Evolutionary conservation across 2,329 filamentous ascomycete species (phyloP), one percentile per base, ranked within the genome.

Genomic region (Fusarium fujikuroi): DNA sequence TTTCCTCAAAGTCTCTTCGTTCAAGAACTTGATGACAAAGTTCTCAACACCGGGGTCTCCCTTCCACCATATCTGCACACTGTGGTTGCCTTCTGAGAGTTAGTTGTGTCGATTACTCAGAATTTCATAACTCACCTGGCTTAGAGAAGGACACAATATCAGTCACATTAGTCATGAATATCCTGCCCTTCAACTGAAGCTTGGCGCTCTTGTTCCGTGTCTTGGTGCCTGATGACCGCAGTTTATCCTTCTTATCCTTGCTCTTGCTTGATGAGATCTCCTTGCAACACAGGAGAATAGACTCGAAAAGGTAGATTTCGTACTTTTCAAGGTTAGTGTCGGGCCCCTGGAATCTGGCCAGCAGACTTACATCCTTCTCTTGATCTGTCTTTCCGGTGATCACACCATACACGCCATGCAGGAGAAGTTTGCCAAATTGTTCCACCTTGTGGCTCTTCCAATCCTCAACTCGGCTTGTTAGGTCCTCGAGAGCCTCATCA

Each of bases 151-250:
- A 95, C 46, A 97, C 87, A n/a, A 97, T 92, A 81, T 98, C 94
- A 43, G 95, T 98, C 61, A 99, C 95, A 79, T 99, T 99, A 76
- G 95, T 95, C 95, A 99, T 98, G 84, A 98, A 98, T 78, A 99
- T 99, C 58, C 96, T 91, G 43, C 96, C 96, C 83, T 99, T 99
- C 36, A 99, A 88, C 82, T 98, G 95, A 69, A 98, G 87, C 83
- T 95, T 97, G 46, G 92, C 92, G 77, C 90, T 93, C 80, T 90
- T 91, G 78, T 88, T 90, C 50, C 85, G 84, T 52, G 82, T 80
- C 81, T 91, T 93, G 65, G 90, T 87, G 11, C 82, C 84, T 5
- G 84, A 85, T 1, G 87, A 87, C 63, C 85, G 85, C 9, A 87
- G 88, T 79, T 90, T 90, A 79, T 92, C 90, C 76, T 90, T 92